These are phyloP conservation scores for Lathyrus aphaca DNA, from an alignment of 306 rosid genomes.

Conservation along the genomic window DNA sequence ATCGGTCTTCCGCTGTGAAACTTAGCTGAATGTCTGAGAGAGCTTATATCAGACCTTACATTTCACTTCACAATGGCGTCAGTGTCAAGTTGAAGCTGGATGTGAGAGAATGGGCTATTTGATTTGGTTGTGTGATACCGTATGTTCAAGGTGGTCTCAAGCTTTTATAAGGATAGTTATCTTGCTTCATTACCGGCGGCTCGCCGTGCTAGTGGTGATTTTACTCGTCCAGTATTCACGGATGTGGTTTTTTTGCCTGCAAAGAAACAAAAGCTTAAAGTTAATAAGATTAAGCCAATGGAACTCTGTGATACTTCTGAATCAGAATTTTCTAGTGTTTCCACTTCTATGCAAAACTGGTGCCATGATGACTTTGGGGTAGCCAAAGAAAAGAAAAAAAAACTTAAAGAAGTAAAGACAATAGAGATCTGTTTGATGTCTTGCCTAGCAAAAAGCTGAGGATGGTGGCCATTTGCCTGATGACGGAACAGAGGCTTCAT, in stretches of 20 bases:
- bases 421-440: conserved; percentile 76
- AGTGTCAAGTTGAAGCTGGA: conserved; percentile 80
- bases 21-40: conserved; percentile 84
- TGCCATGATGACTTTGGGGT: conserved; percentile 77
- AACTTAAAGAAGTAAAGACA: conserved; percentile 70
- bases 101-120: conserved; percentile 84
- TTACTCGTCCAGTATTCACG: conserved; percentile 79
- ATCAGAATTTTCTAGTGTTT: conserved; percentile 79
- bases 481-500: conserved; percentile 70
- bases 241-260: conserved; percentile 84
- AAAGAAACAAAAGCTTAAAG: conserved; percentile 85
- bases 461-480: conserved; percentile 84
- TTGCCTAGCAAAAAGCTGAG: conserved; percentile 71
- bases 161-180: conserved; percentile 71
- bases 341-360: conserved; percentile 81
- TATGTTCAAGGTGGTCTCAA: conserved; percentile 68
- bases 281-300: conserved; percentile 77
- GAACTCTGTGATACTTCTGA: conserved; percentile 92
- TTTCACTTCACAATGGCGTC: conserved; percentile 76
- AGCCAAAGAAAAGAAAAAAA: conserved; percentile 79
- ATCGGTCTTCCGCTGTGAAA: conserved; percentile 66
- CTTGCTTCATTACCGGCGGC: conserved; percentile 70
- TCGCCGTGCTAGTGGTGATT: conserved; percentile 76
- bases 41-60: conserved; percentile 82
- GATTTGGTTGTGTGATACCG: conserved; percentile 84